These are phyloP conservation scores for Pisolithus tinctorius DNA, from an alignment of 768 basidiomycete species.

Conservation along the genomic window DNA sequence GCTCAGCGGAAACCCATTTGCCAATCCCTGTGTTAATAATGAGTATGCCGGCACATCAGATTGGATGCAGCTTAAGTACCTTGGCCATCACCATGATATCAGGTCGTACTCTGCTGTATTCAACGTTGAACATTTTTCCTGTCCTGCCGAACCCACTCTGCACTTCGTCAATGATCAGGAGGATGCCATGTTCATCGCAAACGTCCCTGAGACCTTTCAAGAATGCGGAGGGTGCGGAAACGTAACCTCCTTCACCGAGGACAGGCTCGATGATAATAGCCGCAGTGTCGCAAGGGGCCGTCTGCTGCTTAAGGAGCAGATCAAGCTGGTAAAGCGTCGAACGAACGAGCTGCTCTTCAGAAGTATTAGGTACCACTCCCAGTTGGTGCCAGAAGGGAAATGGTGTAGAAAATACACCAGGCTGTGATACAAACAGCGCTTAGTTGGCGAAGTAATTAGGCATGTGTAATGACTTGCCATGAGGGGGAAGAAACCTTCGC, in stretches of 20 bases:
- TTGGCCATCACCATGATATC: slow-evolving; percentile 91
- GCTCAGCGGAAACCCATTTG: slow-evolving; percentile 92
- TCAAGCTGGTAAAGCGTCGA: slow-evolving; percentile 76
- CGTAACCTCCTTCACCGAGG: slow-evolving; percentile 93
- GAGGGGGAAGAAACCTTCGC: slow-evolving; percentile 67
- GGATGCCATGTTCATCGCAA: slow-evolving; percentile 82
- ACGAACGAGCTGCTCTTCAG: slow-evolving; percentile 49
- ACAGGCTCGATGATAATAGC: slow-evolving; percentile 94
- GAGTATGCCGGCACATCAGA: slow-evolving; percentile 3
- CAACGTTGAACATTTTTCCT: slow-evolving; percentile 74
- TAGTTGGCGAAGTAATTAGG: too few species aligned
- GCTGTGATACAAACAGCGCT: slow-evolving; percentile 35
- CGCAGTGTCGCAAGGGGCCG: slow-evolving; percentile 78
- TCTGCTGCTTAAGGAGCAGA: slow-evolving; percentile 73
- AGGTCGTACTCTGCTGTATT: slow-evolving; percentile 78
- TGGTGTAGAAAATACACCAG: slow-evolving; percentile 72
- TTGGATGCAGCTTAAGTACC: slow-evolving; percentile 28
- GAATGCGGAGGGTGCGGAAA: slow-evolving; percentile 77
- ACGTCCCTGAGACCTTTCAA: slow-evolving; percentile 70
- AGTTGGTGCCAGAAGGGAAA: slow-evolving; percentile 95
- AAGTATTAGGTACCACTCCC: slow-evolving; percentile 48
- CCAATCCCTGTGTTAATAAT: slow-evolving; percentile 49
- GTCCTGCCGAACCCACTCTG: slow-evolving; percentile 90
- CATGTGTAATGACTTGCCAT: slow-evolving; percentile 50
- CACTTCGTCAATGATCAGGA: slow-evolving; percentile 83